Conservation (phyloP, 805 yeast species). For the Tetrapisispora nanseiensis region DNA sequence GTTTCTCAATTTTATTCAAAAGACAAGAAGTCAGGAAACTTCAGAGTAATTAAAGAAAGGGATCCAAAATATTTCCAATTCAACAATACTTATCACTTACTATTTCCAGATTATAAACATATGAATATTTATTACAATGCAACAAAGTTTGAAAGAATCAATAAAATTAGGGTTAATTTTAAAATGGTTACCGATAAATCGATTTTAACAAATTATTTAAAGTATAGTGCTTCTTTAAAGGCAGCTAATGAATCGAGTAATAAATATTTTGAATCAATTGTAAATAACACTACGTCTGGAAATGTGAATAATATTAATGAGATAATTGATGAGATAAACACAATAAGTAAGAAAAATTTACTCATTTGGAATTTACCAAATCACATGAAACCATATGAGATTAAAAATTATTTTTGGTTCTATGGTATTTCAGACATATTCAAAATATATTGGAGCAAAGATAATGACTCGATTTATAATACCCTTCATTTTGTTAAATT, state of each 20-base stretch:
- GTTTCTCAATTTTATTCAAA: neutral
- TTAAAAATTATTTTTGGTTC: constrained; percentile 22
- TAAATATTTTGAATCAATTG: constrained; percentile 8
- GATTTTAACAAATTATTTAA: neutral
- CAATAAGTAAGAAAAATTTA: constrained; percentile 17
- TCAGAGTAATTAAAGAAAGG: constrained; percentile 16
- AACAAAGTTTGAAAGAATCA: constrained; percentile 11
- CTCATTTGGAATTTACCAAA: constrained; percentile 26
- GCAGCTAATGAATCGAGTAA: constrained; percentile 17
- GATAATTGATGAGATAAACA: constrained; percentile 2
- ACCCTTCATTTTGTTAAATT: constrained; percentile 31
- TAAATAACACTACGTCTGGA: too few relatives aligned
- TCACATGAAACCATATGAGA: constrained; percentile 9
- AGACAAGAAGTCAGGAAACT: neutral
- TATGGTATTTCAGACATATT: constrained; percentile 25
- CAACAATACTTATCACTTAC: constrained; percentile 18
- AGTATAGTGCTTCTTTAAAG: constrained; percentile 9
- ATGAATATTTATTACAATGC: constrained; percentile 9
- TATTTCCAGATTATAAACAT: constrained; percentile 13
- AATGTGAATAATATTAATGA: neutral
- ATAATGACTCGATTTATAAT: constrained; percentile 11
- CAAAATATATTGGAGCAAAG: constrained; percentile 15
- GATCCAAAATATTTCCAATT: constrained; percentile 26
- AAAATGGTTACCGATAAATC: constrained; percentile 1
- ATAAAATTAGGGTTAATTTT: constrained; percentile 16